Conservation (phyloP, 2,329 filamentous ascomycete species). For the Monilinia fructigena region DNA sequence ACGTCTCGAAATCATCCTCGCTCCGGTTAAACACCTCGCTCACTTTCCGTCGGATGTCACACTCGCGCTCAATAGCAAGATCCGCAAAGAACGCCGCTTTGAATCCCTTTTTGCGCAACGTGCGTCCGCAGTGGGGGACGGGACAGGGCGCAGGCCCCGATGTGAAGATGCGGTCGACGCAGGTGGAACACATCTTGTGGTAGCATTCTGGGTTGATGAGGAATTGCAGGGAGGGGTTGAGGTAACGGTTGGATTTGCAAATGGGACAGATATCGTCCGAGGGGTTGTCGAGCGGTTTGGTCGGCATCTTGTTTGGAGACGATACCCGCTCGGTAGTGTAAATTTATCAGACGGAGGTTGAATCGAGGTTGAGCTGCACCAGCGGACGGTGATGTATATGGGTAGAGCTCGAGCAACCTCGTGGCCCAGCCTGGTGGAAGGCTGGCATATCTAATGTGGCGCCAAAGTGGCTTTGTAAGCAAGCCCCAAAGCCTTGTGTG, state of each 20-base stretch:
- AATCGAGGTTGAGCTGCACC: conserved; percentile 19
- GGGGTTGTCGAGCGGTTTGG: conserved; percentile 29
- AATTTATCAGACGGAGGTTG: conserved; percentile 23
- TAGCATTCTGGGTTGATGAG: conserved; percentile 98
- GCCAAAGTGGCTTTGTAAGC: conserved; percentile 13
- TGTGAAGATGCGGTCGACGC: conserved; percentile 91
- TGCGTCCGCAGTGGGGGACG: conserved; percentile 83
- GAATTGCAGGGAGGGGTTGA: conserved; percentile 91
- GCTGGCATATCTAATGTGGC: background rate
- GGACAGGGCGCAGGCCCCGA: conserved; percentile 90
- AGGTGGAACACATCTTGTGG: conserved; percentile 97
- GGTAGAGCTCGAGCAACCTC: background rate
- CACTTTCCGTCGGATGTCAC: conserved; percentile 83
- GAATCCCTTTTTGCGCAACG: conserved; percentile 81
- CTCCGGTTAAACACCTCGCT: conserved; percentile 79
- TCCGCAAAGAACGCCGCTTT: conserved; percentile 87
- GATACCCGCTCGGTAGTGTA: background rate
- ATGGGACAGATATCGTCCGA: conserved; percentile 80
- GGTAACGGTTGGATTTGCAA: conserved; percentile 94
- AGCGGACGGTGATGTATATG: background rate
- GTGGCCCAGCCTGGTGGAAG: background rate
- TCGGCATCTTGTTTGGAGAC: background rate
- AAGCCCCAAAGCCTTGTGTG: conserved; percentile 33
- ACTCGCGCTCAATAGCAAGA: conserved; percentile 83
- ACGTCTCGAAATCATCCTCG: conserved; percentile 85